Evolutionary conservation across 306 rosid species (phyloP).

Genomic region (Hippophae gyantsensis): DNA sequence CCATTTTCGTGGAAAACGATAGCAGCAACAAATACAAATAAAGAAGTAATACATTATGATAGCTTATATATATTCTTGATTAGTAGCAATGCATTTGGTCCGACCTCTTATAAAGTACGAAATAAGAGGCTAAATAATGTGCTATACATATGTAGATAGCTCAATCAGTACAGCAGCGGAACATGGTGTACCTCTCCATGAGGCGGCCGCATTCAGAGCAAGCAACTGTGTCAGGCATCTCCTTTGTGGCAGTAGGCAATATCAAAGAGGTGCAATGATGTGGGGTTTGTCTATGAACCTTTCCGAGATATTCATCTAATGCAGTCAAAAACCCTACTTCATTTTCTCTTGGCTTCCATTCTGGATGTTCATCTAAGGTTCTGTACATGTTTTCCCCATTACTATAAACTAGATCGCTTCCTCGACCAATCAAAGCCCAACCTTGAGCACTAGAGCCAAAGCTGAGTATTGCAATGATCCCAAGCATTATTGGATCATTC

Average conservation of each 20-base stretch:
- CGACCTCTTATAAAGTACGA: too few relatives aligned
- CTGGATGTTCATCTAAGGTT: not conserved
- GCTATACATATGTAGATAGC: too few relatives aligned
- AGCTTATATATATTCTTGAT: too few relatives aligned
- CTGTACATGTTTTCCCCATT: constrained; percentile 15
- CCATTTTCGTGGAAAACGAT: too few relatives aligned
- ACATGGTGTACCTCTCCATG: constrained; percentile 31
- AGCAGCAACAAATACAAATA: too few relatives aligned
- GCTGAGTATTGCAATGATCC: constrained; percentile 25
- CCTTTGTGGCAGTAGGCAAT: constrained; percentile 17
- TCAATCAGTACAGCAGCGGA: constrained; percentile 24
- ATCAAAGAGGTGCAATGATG: constrained; percentile 28
- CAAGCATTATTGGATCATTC: constrained; percentile 22
- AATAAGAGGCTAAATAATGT: too few relatives aligned
- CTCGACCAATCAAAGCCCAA: constrained; percentile 15
- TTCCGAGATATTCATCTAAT: constrained; percentile 10
- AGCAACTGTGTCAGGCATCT: constrained; percentile 23
- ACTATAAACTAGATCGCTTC: constrained; percentile 8
- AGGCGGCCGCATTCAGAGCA: constrained; percentile 25
- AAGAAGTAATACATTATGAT: too few relatives aligned
- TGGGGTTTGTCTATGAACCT: constrained; percentile 1
- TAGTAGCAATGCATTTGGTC: too few relatives aligned
- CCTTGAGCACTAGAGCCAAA: constrained; percentile 23
- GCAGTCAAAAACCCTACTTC: constrained; percentile 16
- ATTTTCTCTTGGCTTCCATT: not conserved